Evolutionary conservation across 768 basidiomycete genomes (phyloP), one percentile per base, ranked within the genome.

Genomic region (Kwoniella sp.): DNA sequence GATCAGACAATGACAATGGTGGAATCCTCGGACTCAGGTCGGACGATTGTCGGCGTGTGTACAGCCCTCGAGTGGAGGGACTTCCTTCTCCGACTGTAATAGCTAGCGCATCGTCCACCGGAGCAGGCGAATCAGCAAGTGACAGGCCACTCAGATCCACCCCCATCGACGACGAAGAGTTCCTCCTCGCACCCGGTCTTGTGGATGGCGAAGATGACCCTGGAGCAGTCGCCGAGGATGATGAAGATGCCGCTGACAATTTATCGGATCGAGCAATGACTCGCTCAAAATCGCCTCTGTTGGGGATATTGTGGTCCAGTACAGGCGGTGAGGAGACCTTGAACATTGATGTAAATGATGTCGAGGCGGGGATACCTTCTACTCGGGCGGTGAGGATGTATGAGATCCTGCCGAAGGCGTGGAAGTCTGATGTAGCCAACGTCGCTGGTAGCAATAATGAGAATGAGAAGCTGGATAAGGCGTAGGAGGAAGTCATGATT

Each of bases 381-480:
- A 68, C 69, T 49, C 56, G 40, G 2, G 69, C 74, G 12, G 63
- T 69, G 50, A 72, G 59, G 37, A 60, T 63, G 37, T 73, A 69
- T 2, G 70, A 65, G 24, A 78, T 22, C 13, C 74, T 51, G 12
- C 68, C 74, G 44, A 59, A 64, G 25, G 63, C 59, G 57, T 78
- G 74, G 25, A 58, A 58, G 56, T 78, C 74, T 57, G 67, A 67
- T 1, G 69, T 71, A 1, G 77, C 72, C 10, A 76, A 53, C 3
- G 74, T 74, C n/a, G 74, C 67, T 15, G 77, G 77, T 0, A 78
- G 62, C 25, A 78, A 67, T 7, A 78, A 33, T 22, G 69, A 61
- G 60, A 78, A 78, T 17, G 69, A 64, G 65, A 78, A 78, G 5
- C 71, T 68, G 57, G 1, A 40, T 21, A 22, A 25, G 5, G 19